These are phyloP conservation scores for Pelargonium fulgidum DNA, from an alignment of 441 rosid genomes.

Conservation along the genomic window DNA sequence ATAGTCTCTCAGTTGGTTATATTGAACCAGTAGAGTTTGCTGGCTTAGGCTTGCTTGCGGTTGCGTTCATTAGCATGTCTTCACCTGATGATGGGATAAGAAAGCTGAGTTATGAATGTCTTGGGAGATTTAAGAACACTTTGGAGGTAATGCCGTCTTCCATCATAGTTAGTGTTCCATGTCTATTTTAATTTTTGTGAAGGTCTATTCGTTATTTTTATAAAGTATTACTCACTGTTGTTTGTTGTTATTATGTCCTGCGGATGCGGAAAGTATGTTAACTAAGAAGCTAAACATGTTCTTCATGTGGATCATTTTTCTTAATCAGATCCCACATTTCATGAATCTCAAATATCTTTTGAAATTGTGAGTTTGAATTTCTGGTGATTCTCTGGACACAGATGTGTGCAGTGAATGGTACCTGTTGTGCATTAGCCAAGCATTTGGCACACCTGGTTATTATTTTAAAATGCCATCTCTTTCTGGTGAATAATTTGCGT, in stretches of 20 bases:
- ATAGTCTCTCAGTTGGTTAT: constrained; percentile 50
- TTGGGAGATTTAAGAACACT: constrained; percentile 49
- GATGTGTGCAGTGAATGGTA: background rate
- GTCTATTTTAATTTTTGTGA: constrained; percentile 3
- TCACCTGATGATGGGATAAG: constrained; percentile 77
- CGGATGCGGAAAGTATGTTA: background rate
- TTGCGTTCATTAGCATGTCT: constrained; percentile 76
- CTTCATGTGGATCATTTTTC: background rate
- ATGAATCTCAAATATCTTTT: background rate
- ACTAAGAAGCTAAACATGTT: constrained; percentile 6
- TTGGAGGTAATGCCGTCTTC: constrained; percentile 60
- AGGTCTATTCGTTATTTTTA: background rate
- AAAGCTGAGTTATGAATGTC: constrained; percentile 73
- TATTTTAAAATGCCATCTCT: background rate
- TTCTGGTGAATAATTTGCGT: constrained; percentile 12
- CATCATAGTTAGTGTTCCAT: background rate
- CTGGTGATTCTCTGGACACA: constrained; percentile 1
- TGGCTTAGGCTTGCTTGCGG: constrained; percentile 81
- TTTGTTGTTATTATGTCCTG: background rate
- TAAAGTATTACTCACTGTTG: background rate
- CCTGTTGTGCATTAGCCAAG: background rate
- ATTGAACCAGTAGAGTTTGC: constrained; percentile 81
- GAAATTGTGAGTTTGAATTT: background rate
- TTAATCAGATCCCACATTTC: background rate
- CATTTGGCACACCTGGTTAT: background rate